A percentile compares a stretch with the other conserved stretches of the same genome.
Evolutionary conservation across 75 land plant genomes (phyloP).

Genomic region (Pinus taeda): DNA sequence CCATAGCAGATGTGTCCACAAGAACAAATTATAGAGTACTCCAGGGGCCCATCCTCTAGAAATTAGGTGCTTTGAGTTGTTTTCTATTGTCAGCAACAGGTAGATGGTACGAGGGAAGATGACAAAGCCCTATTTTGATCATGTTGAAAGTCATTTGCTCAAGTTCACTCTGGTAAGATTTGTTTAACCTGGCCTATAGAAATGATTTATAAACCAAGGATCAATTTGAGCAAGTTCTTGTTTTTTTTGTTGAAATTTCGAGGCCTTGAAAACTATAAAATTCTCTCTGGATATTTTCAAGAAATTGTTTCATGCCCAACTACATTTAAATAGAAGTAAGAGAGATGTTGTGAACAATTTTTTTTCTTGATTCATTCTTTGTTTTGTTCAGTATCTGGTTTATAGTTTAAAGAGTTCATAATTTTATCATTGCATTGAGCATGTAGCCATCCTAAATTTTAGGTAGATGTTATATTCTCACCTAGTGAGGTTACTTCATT

Average conservation of each 20-base stretch:
- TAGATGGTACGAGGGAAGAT: neutral
- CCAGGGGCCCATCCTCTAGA: conserved; percentile 8
- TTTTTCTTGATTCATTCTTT: neutral
- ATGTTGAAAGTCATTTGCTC: neutral
- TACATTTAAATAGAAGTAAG: neutral
- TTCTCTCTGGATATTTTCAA: neutral
- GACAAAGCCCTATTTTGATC: conserved; percentile 2
- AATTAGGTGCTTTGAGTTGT: neutral
- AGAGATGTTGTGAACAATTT: neutral
- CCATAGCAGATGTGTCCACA: conserved; percentile 30
- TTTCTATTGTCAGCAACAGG: neutral
- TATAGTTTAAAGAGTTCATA: neutral
- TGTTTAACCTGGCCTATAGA: neutral
- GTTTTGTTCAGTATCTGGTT: neutral
- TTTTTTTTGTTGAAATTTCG: neutral
- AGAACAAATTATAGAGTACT: conserved; percentile 9
- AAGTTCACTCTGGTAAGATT: conserved; percentile 2
- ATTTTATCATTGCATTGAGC: neutral
- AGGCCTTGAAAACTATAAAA: neutral
- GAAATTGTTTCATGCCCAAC: neutral
- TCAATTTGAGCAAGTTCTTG: neutral
- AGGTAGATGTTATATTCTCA: neutral
- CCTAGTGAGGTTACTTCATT: no score
- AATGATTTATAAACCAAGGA: conserved; percentile 6
- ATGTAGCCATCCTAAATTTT: neutral